A percentile compares a stretch with the other conserved stretches of the same genome.
phyloP scores from a whole-genome alignment of 2,329 filamentous ascomycete species.

The Microsporum ferrugineum region DNA sequence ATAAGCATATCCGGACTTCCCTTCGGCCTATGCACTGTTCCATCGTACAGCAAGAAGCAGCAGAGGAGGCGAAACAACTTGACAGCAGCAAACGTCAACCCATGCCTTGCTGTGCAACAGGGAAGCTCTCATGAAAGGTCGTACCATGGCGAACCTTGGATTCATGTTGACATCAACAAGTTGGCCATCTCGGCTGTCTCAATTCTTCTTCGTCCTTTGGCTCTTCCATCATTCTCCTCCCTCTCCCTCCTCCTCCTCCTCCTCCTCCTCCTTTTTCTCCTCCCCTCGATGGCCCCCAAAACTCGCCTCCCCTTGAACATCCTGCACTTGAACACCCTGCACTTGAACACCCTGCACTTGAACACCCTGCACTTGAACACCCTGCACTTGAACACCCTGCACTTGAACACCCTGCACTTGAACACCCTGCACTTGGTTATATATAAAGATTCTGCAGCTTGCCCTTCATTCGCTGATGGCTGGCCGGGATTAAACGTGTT shows the following conservation, averaged over 20 bases:
- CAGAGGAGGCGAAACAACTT: background rate
- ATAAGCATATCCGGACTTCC: background rate
- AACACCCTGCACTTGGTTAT: background rate
- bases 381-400: too few species aligned
- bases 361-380: background rate
- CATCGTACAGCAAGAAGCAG: too few species aligned
- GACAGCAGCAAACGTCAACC: background rate
- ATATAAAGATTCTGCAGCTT: background rate
- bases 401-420: background rate
- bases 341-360: background rate
- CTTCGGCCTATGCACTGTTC: too few species aligned
- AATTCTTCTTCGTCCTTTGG: too few species aligned
- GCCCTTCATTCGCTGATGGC: background rate
- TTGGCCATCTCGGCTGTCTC: background rate
- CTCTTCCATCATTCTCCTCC: too few species aligned
- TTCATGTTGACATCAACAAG: background rate
- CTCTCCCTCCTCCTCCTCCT: too few species aligned
- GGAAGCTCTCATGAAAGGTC: slow-evolving; percentile 54
- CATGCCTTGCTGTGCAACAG: slow-evolving; percentile 56
- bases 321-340: background rate
- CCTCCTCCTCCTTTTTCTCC: background rate
- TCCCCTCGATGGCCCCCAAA: background rate
- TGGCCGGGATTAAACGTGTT: background rate
- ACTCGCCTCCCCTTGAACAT: background rate
- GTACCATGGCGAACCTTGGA: slow-evolving; percentile 40